Evolutionary conservation across 352 stramenopile species (phyloP).

Genomic region (Thraustochytrium striatum): DNA sequence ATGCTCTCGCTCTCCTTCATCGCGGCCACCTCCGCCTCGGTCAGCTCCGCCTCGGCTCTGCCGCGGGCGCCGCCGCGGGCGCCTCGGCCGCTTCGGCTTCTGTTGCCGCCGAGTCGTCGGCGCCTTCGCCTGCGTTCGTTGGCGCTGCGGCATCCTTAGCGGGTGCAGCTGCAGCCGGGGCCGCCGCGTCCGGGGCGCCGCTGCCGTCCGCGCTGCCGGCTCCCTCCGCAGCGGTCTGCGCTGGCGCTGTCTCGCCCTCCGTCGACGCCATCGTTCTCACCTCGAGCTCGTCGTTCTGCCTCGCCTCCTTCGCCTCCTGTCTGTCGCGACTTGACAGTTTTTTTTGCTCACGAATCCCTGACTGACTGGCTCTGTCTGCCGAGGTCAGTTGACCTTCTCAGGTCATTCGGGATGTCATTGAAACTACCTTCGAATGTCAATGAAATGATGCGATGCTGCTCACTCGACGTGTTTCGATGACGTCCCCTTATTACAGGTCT

Average conservation of each 20-base stretch:
- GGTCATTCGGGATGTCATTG: background rate
- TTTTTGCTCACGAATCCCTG: background rate
- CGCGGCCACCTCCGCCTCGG: background rate
- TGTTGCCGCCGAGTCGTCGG: background rate
- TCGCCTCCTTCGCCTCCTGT: background rate
- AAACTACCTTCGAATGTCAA: background rate
- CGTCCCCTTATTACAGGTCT: background rate
- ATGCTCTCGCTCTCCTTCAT: slow-evolving; percentile 10
- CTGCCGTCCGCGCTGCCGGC: background rate
- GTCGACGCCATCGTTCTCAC: background rate
- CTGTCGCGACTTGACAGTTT: background rate
- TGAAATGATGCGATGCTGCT: background rate
- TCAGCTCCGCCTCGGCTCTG: slow-evolving; percentile 17
- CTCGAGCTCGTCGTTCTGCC: background rate
- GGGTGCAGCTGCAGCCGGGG: background rate
- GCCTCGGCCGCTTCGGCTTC: background rate
- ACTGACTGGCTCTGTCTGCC: background rate
- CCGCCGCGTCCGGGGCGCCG: background rate
- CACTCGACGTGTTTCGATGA: background rate
- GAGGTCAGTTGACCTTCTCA: background rate
- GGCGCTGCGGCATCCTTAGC: background rate
- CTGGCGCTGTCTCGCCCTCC: background rate
- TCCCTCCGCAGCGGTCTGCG: background rate
- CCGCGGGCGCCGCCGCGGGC: too few relatives aligned
- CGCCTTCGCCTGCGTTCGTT: background rate